Conservation (phyloP, 305 asterid genomes). For the Ajuga reptans region DNA sequence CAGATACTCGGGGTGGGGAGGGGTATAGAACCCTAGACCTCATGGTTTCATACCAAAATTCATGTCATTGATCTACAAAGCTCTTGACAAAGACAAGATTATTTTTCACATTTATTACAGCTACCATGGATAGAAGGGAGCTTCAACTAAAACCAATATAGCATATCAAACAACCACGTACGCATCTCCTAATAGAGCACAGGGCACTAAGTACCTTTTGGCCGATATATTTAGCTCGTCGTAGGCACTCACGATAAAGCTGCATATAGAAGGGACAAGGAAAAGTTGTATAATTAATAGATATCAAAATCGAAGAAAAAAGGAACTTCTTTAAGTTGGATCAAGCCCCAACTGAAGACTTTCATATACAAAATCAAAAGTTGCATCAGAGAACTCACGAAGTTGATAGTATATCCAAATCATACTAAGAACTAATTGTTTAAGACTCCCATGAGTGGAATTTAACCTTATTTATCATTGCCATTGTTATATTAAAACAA, state of each 20-base stretch:
- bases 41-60: no score
- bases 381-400: background rate
- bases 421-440: background rate
- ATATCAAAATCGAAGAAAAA: background rate
- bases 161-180: background rate
- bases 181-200: background rate
- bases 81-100: background rate
- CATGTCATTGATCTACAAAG: no score
- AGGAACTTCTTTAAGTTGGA: background rate
- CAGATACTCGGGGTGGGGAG: no score
- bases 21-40: no score
- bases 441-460: background rate
- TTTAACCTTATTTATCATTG: background rate
- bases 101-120: background rate
- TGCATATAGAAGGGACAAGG: slow-evolving; percentile 24
- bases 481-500: background rate
- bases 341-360: background rate
- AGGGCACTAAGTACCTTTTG: slow-evolving; percentile 43
- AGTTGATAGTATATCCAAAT: background rate
- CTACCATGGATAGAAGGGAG: background rate
- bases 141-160: background rate
- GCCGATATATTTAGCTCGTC: slow-evolving; percentile 82
- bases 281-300: background rate
- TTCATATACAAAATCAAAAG: background rate
- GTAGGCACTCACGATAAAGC: slow-evolving; percentile 83